Base-by-base conservation (phyloP, 1,139 yeast species). In the Kodamaea derodonti region DNA sequence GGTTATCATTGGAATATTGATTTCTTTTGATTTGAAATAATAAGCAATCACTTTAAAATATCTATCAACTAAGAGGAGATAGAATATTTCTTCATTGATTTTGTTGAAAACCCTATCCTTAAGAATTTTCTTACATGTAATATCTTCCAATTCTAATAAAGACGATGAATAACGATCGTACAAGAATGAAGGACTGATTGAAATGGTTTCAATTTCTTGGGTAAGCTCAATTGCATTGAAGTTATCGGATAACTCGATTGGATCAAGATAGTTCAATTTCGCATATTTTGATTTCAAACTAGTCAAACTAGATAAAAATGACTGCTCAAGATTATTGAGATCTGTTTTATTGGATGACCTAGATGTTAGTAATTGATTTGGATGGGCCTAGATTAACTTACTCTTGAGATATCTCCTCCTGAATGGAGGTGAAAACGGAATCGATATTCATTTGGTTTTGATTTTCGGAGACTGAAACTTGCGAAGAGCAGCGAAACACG, bases 31-130 rank as follows among this genome's bases (percentile, higher is more conserved):
- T 30, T n/a, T 16, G 23, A 38, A 38, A 20, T 27, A 20, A n/a
- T 31, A 31, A 3, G 51, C 46, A 24, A 54, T 44, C 6, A 44
- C 46, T 17, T 40, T 37, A 34, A 49, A 54, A 36, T 56, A 56
- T 7, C 58, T 40, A 33, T 49, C 42, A 8, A 39, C 29, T 25
- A 56, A 35, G 24, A 55, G 33, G 9, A 54, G 32, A 39, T 44
- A 51, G 27, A 52, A 40, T 18, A 47, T 41, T 24, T 57, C 62
- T 36, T 57, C 60, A 14, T 42, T 35, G 14, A 54, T 39, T 30
- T 49, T 55, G 23, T 42, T 48, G 26, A 33, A 29, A 10, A 54
- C 33, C 23, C 57, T 40, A 30, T 54, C 58, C 25, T 48, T 51
- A 34, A 48, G 55, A 16, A 49, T 40, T 13, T 42, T 39, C 31